Evolutionary conservation across 2,329 filamentous ascomycete genomes (phyloP), one percentile per base, ranked within the genome.

Genomic region (Epicoccum nigrum): DNA sequence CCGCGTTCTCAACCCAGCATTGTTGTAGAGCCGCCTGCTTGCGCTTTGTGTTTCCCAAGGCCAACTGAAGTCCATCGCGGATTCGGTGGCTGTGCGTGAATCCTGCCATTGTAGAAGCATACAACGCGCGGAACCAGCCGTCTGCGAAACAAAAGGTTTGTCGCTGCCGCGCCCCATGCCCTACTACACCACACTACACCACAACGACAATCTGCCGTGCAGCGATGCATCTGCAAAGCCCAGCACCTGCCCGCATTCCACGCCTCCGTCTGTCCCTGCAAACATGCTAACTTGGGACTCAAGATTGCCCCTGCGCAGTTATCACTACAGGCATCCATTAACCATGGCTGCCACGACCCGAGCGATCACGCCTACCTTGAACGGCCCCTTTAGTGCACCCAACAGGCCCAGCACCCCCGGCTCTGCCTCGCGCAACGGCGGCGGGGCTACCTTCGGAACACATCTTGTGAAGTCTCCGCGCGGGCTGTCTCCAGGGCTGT

Each of bases 321-420:
- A 27, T 27, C 33, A 37, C 16, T 23, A 21, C 31, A 40, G 34
- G 25, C 38, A 47, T 37, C 32, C 35, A 16, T 53, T 49, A 45
- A 65, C 59, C 61, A 79, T 79, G 77, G 77, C 77, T 53, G 70
- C 75, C 51, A 73, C 74, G 55, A 72, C 74, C 54, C 70, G 75
- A 56, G 70, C 76, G 41, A 71, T 73, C 54, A 77, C 76, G 40
- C 75, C 77, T 21, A 74, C 72, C 21, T 73, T 71, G 30, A 69
- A 71, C 44, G 73, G 74, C 48, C 68, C 72, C 3, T 76, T 77
- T 51, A 59, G 68, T 48, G 63, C 69, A 32, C 68, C 74, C 40
- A 73, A 74, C 52, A 60, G 65, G 51, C 72, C 75, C 21, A 71
- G 62, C 45, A 78, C 76, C 16, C 74, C 76, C 17, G 71, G 69